phyloP scores from a whole-genome alignment of 768 basidiomycete genomes.

The Collybia nuda region DNA sequence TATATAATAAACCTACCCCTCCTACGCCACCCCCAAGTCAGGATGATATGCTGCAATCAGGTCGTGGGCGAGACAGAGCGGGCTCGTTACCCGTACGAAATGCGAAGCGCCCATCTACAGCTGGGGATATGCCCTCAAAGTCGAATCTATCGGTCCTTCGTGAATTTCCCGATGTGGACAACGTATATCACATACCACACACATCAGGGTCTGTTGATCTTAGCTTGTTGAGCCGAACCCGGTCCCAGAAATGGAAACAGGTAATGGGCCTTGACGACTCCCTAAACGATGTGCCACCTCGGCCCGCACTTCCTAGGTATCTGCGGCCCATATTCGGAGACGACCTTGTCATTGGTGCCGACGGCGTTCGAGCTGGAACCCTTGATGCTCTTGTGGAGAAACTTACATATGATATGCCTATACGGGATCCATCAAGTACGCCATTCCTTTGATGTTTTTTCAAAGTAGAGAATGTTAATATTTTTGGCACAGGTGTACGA shows the following conservation, averaged over 20 bases:
- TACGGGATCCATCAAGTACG: constrained; percentile 55
- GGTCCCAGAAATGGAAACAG: constrained; percentile 33
- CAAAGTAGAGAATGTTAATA: neutral
- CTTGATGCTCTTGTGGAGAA: constrained; percentile 71
- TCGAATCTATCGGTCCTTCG: constrained; percentile 11
- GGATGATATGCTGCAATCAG: constrained; percentile 8
- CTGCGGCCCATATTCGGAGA: constrained; percentile 58
- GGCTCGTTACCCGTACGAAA: constrained; percentile 27
- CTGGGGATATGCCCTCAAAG: constrained; percentile 34
- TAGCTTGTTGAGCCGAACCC: constrained; percentile 15
- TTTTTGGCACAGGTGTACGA: constrained; percentile 13
- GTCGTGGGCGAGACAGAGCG: constrained; percentile 18
- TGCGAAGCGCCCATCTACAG: constrained; percentile 30
- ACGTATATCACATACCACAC: constrained; percentile 1
- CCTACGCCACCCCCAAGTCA: constrained; percentile 18
- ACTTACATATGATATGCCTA: constrained; percentile 46
- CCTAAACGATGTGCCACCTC: constrained; percentile 33
- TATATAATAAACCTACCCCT: constrained; percentile 34
- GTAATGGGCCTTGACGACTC: constrained; percentile 42
- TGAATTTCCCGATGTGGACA: constrained; percentile 4
- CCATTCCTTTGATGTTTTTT: constrained; percentile 12
- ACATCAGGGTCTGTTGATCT: constrained; percentile 7
- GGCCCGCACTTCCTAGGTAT: constrained; percentile 51
- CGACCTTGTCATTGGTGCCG: constrained; percentile 62
- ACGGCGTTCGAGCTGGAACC: constrained; percentile 73